Conservation (phyloP, 768 basidiomycete genomes). For the Tephrocybe sp. region DNA sequence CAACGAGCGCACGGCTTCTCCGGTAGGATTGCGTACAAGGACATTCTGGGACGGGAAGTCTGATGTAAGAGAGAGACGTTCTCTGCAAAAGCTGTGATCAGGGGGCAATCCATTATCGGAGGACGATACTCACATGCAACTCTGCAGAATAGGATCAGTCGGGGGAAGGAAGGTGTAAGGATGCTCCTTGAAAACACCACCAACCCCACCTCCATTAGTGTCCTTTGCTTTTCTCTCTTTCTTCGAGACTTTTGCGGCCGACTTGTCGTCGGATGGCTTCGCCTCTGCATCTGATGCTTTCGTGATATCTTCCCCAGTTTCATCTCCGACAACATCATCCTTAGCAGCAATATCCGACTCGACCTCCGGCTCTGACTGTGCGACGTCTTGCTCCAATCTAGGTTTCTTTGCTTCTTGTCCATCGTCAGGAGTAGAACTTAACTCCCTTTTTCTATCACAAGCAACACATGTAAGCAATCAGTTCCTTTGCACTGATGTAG, state of each 20-base stretch:
- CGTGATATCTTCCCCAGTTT: background rate
- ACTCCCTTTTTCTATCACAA: conserved; percentile 52
- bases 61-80: conserved; percentile 65
- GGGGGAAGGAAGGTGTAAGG: conserved; percentile 82
- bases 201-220: conserved; percentile 20
- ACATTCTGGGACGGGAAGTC: conserved; percentile 75
- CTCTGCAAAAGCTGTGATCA: conserved; percentile 34
- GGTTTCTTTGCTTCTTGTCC: conserved; percentile 50
- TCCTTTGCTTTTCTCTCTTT: conserved; percentile 18
- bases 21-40: conserved; percentile 83
- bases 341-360: conserved; percentile 8
- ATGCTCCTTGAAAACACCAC: conserved; percentile 75
- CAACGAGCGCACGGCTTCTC: conserved; percentile 70
- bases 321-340: conserved; percentile 5
- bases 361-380: conserved; percentile 8
- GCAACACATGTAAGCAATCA: background rate
- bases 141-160: conserved; percentile 64
- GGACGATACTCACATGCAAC: conserved; percentile 62
- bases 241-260: conserved; percentile 10
- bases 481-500: background rate
- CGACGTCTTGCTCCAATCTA: conserved; percentile 31
- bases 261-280: background rate
- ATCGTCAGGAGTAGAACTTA: conserved; percentile 31
- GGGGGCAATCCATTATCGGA: background rate
- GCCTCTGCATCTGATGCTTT: background rate